Conservation (phyloP, 805 yeast genomes). For the Nakazawaea populi region DNA sequence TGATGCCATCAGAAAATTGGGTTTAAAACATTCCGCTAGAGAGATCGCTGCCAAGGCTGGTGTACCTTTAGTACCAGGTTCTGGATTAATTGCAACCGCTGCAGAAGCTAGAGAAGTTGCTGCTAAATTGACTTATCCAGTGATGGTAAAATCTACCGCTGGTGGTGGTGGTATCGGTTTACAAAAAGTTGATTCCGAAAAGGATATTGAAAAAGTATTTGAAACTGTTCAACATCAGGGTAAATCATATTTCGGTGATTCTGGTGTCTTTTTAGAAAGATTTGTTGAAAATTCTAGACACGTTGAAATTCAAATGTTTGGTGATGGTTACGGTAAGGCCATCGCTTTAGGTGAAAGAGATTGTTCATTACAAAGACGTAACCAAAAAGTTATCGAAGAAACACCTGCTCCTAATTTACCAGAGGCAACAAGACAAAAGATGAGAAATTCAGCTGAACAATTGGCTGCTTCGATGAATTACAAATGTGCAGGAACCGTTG, state of each 20-base stretch:
- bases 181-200: slow-evolving; percentile 82
- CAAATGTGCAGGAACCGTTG: slow-evolving; percentile 97
- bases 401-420: slow-evolving; percentile 97
- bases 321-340: slow-evolving; percentile 92
- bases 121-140: slow-evolving; percentile 71
- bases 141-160: slow-evolving; percentile 96
- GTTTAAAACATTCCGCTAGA: slow-evolving; percentile 95
- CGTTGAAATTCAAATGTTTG: slow-evolving; percentile 94
- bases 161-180: slow-evolving; percentile 99
- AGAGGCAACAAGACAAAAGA: slow-evolving; percentile 60
- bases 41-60: slow-evolving; percentile 87
- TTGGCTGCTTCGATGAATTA: slow-evolving; percentile 80
- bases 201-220: slow-evolving; percentile 78
- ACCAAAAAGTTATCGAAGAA: slow-evolving; percentile 94
- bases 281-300: slow-evolving; percentile 95
- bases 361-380: slow-evolving; percentile 95
- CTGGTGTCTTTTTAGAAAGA: slow-evolving; percentile 92
- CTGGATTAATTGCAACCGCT: slow-evolving; percentile 68
- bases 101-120: slow-evolving; percentile 77
- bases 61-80: slow-evolving; percentile 97
- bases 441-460: slow-evolving; percentile 82
- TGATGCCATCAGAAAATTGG: slow-evolving; percentile 83
- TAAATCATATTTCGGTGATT: slow-evolving; percentile 84
- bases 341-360: slow-evolving; percentile 96
- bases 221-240: slow-evolving; percentile 94